Evolutionary conservation across 352 stramenopile species (phyloP).

Genomic region (Globisporangium cylindrosporum): DNA sequence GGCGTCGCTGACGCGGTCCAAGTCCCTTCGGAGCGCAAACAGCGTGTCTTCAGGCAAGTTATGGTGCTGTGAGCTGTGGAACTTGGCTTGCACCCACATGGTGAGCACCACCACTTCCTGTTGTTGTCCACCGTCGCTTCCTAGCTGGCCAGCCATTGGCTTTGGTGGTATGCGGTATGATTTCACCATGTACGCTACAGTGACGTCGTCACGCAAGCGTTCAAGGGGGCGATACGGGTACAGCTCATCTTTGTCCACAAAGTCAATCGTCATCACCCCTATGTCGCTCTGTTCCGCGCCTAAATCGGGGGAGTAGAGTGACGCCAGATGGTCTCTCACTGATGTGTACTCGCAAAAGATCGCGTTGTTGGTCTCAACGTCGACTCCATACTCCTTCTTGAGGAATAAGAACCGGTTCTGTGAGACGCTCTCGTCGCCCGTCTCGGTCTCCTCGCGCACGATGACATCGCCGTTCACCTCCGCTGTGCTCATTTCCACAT

Average conservation of each 20-base stretch:
- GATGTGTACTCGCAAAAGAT: conserved; percentile 13
- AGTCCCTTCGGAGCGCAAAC: neutral
- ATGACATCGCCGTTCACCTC: conserved; percentile 14
- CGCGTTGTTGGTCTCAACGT: conserved; percentile 12
- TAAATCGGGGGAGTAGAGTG: neutral
- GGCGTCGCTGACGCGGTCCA: conserved; percentile 1
- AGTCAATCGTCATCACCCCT: conserved; percentile 10
- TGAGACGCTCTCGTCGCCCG: neutral
- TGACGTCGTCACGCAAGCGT: conserved; percentile 7
- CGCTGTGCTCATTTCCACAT: conserved; percentile 15
- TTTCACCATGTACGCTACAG: neutral
- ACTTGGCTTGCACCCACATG: conserved; percentile 29
- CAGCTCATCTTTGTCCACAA: conserved; percentile 13
- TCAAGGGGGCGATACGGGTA: conserved; percentile 13
- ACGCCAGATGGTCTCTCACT: neutral
- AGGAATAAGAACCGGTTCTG: conserved; percentile 13
- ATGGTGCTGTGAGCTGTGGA: conserved; percentile 9
- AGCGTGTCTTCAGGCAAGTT: neutral
- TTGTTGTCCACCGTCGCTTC: neutral
- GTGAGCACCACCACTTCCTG: conserved; percentile 31
- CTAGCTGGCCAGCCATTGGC: neutral
- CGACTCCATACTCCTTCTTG: neutral
- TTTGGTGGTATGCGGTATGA: neutral
- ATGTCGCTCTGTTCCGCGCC: neutral
- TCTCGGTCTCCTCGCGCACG: conserved; percentile 13